A percentile compares a stretch with the other conserved stretches of the same genome.
Conservation (phyloP, 768 basidiomycete genomes). For the Russula sp. region DNA sequence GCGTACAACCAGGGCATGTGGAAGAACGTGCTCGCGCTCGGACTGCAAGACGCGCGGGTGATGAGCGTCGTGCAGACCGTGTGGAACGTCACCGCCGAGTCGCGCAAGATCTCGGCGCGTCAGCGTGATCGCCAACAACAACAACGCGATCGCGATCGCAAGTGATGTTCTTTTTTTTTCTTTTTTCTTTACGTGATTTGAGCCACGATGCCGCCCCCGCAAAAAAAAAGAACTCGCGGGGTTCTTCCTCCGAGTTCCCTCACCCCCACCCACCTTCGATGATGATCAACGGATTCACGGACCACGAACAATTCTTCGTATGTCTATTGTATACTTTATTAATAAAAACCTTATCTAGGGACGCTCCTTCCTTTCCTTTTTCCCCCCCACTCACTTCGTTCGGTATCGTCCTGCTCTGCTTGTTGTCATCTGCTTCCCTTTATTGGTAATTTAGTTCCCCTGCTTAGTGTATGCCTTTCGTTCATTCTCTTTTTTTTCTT, state of each 20-base stretch:
- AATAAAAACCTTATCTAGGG: neutral
- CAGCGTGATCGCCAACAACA: neutral
- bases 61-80: constrained; percentile 49
- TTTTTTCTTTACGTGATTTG: no score
- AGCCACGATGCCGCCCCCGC: no score
- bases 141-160: neutral
- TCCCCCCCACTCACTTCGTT: no score
- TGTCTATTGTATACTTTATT: neutral
- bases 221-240: neutral
- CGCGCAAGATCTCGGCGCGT: constrained; percentile 34
- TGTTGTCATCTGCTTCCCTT: neutral
- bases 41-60: constrained; percentile 40
- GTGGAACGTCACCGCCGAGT: constrained; percentile 74
- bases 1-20: constrained; percentile 55
- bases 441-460: neutral
- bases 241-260: neutral
- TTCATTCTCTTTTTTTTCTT: neutral
- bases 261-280: neutral
- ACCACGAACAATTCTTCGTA: neutral
- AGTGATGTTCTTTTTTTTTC: no score
- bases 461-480: neutral
- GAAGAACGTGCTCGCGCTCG: constrained; percentile 56
- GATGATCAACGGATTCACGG: neutral
- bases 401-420: neutral
- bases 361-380: neutral